phyloP scores from a whole-genome alignment of 139 green algal species.

The Edaphochlamys debaryana region DNA sequence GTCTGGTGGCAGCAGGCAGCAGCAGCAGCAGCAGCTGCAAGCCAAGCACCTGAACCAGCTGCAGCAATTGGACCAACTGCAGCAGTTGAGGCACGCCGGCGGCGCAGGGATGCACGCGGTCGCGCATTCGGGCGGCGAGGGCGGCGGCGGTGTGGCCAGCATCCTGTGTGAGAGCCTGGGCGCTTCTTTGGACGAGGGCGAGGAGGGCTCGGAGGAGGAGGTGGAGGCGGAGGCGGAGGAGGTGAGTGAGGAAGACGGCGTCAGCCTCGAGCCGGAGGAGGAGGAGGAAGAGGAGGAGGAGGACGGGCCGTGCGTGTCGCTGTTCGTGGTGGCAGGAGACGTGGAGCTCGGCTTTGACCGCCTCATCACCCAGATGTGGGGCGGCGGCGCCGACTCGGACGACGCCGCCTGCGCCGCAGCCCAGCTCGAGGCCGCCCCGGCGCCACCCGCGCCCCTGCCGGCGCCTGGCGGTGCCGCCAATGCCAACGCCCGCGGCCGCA shows the following conservation, averaged over 20 bases:
- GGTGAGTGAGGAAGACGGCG: conserved; percentile 9
- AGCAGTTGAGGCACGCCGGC: conserved; percentile 26
- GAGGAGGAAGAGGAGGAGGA: conserved; percentile 43
- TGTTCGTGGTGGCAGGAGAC: conserved; percentile 33
- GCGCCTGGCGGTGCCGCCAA: not conserved
- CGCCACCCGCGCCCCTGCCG: not conserved
- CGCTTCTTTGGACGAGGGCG: conserved; percentile 1
- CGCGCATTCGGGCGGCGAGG: not conserved
- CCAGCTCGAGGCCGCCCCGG: not conserved
- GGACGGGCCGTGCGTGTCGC: conserved; percentile 41
- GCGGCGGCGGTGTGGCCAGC: not conserved
- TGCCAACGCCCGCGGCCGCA: not conserved
- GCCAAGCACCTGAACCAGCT: not conserved
- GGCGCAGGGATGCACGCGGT: conserved; percentile 5
- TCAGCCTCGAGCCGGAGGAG: conserved; percentile 18
- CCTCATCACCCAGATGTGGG: conserved; percentile 41
- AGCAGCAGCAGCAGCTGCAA: not conserved
- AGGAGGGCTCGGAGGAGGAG: not conserved
- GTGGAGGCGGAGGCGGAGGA: conserved; percentile 12
- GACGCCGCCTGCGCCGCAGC: not conserved
- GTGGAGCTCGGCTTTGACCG: conserved; percentile 48
- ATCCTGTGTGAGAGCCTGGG: conserved; percentile 5
- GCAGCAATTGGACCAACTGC: conserved; percentile 31
- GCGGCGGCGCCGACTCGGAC: conserved; percentile 25
- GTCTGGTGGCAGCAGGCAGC: not conserved